Percentiles rank a stretch among this genome's conserved stretches.
These are phyloP conservation scores for Magnusiomyces clavatus DNA, from an alignment of 1,139 yeast genomes.

Conservation along the genomic window DNA sequence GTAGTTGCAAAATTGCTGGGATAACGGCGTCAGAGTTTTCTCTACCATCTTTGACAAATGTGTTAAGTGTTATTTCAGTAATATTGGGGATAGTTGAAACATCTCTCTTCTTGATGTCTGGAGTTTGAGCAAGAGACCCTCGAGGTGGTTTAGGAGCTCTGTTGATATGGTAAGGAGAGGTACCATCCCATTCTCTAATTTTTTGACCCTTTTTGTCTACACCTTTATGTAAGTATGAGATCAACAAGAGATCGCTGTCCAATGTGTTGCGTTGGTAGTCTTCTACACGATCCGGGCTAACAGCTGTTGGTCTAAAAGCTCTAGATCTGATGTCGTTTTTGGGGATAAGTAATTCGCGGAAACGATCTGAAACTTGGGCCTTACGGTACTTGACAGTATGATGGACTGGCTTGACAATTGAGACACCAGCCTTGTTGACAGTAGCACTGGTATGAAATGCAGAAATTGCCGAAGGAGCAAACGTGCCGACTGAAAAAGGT, in stretches of 20 bases:
- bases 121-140: conserved; percentile 52
- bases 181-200: conserved; percentile 77
- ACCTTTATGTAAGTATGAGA: conserved; percentile 64
- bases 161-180: conserved; percentile 83
- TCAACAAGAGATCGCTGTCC: conserved; percentile 68
- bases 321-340: conserved; percentile 47
- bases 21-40: conserved; percentile 68
- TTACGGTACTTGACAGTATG: conserved; percentile 75
- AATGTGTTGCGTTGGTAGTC: conserved; percentile 72
- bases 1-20: conserved; percentile 71
- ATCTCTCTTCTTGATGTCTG: conserved; percentile 60
- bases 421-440: conserved; percentile 46
- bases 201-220: conserved; percentile 52
- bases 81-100: conserved; percentile 66
- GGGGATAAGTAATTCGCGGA: conserved; percentile 56
- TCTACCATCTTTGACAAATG: conserved; percentile 70
- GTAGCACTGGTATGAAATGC: conserved; percentile 22
- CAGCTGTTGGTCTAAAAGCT: conserved; percentile 63
- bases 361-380: conserved; percentile 48
- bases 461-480: not conserved
- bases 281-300: conserved; percentile 69
- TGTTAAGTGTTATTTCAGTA: conserved; percentile 57
- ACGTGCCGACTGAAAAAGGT: not conserved
- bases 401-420: conserved; percentile 84
- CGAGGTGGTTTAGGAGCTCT: conserved; percentile 44